Base-by-base conservation (phyloP, 2,329 filamentous ascomycete genomes). In the Arachnomyces sp. region DNA sequence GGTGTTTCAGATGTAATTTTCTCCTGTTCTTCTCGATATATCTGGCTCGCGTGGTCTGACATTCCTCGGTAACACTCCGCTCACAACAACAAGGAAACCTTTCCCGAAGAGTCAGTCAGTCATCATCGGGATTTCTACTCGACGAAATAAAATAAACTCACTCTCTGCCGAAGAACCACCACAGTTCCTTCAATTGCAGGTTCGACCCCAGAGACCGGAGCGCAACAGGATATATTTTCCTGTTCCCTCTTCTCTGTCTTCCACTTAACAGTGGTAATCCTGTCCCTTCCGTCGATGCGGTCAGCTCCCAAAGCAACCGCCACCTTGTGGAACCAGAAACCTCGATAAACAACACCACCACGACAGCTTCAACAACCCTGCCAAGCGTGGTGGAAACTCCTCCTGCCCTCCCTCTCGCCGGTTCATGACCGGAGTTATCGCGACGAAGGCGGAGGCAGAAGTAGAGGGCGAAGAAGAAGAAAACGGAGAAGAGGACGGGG, bases 161-260 rank as follows among this genome's bases (percentile, higher is more conserved):
- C 5, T 9, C 5, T 9, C 21, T 25, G 21, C 5, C 21, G 9
- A 25, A 25, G 21, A 25, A 25, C 21, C 21, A 25, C 21, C 21
- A 25, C 5, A 5, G 5, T 9, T 9, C 21, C 21, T 9, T 9
- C 21, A 25, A 25, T 25, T 25, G 21, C 21, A 25, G 5, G 21
- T 9, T 25, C 9, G 21, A 5, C 21, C 5, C 21, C 5, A 25
- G 21, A 25, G 21, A 9, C 37, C 44, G 21, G 38, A 36, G 45
- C 45, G 43, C 38, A 45, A 49, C 45, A 43, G 36, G 45, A 43
- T 43, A 31, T 42, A 31, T 36, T 29, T 39, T 35, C 39, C 38
- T 36, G 42, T 37, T 31, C n/a, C 16, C n/a, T 21, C 34, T 13
- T 18, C 28, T 5, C n/a, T 21, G 25, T 13, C n/a, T 16, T 5